Conservation (phyloP, 441 rosid genomes). For the Jatropha podagrica region DNA sequence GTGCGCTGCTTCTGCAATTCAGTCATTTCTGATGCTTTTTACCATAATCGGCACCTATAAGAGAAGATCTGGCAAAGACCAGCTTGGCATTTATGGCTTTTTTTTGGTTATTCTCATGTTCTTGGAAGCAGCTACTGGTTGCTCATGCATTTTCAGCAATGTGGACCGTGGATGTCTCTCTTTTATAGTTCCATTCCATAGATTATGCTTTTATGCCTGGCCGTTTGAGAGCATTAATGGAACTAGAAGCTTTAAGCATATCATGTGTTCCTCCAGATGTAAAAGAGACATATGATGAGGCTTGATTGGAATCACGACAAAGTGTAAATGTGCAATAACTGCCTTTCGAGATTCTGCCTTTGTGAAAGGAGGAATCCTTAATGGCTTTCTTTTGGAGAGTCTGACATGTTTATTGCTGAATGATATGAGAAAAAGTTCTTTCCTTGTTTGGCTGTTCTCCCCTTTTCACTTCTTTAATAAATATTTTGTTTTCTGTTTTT, state of each 20-base stretch:
- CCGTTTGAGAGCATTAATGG: not conserved
- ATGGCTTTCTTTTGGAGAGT: slow-evolving; percentile 11
- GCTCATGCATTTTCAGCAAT: not conserved
- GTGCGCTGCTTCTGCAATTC: not conserved
- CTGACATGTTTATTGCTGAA: not conserved
- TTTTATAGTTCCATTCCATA: not conserved
- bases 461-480: not conserved
- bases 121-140: not conserved
- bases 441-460: slow-evolving; percentile 6
- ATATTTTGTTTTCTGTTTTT: not conserved
- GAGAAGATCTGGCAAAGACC: not conserved
- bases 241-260: not conserved
- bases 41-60: not conserved
- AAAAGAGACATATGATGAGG: not conserved
- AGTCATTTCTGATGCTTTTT: not conserved
- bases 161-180: not conserved
- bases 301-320: not conserved
- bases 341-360: slow-evolving; percentile 1
- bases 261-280: not conserved
- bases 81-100: not conserved
- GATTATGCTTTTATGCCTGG: not conserved
- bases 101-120: slow-evolving; percentile 3
- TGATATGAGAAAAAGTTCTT: not conserved
- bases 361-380: slow-evolving; percentile 14
- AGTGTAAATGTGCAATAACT: not conserved